Evolutionary conservation across 805 yeast species (phyloP), one percentile per base, ranked within the genome.

Genomic region (Pichia gijzeniarum): DNA sequence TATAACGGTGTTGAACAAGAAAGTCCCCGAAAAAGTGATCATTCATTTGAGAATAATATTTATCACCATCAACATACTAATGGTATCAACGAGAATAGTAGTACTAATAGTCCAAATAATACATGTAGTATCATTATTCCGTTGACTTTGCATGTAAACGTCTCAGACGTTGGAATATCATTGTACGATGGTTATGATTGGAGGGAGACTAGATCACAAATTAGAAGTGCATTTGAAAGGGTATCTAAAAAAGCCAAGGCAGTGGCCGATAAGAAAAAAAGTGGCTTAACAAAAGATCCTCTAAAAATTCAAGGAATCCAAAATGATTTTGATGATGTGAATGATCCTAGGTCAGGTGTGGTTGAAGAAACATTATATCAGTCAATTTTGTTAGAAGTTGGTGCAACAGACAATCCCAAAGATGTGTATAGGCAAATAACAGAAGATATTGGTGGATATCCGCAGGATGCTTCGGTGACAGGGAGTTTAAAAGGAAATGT

Each of bases 141-240:
- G 10, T 31, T 68, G 45, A 43, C 53, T 1, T 35, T 69, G 1
- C 51, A 54, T 19, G 38, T 73, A 1, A 66, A 67, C 37, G 56
- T 73, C 5, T 59, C 71, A 2, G 71, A 71, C 40, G 62, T 69
- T 0, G 58, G 55, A 1, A 55, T 84, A 2, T 75, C 70, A 41
- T 63, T 91, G 17, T 80, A 76, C 60, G 99, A 93, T 65, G 99
- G 99, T 0, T 93, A 82, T 58, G 98, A 93, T 55, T 89, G 97
- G 95, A 75, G 74, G 45, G 76, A 77, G 36, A 88, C 98, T 0
- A 72, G 95, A 47, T 70, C 69, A 20, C 70, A 80, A 0, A 81
- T 93, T 25, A 67, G 70, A 10, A 74, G 72, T n/a, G 84, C 86
- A 0, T 80, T 90, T 0, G 74, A 74, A 44, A 65, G 75, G 10